These are phyloP conservation scores for Mycena galopus DNA, from an alignment of 768 basidiomycete species.

Conservation along the genomic window DNA sequence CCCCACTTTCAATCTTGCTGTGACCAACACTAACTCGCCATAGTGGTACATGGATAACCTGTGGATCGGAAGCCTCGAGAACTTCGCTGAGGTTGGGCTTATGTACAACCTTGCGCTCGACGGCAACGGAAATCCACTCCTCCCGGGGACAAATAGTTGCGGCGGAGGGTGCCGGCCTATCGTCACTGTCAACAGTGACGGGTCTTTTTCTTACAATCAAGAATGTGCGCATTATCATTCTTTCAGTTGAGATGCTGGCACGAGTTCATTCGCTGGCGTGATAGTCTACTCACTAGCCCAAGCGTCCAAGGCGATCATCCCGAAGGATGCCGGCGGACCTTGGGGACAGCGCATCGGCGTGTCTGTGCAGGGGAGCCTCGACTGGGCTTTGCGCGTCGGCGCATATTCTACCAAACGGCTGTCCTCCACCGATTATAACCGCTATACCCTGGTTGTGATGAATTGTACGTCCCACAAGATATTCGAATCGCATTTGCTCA, in stretches of 20 bases:
- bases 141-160: slow-evolving; percentile 76
- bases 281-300: slow-evolving; percentile 77
- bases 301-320: slow-evolving; percentile 80
- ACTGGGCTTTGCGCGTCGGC: slow-evolving; percentile 70
- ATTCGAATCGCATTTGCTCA: not conserved
- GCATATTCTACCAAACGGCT: slow-evolving; percentile 75
- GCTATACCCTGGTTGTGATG: slow-evolving; percentile 80
- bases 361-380: slow-evolving; percentile 66
- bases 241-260: not conserved
- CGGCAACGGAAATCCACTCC: slow-evolving; percentile 71
- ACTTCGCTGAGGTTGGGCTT: slow-evolving; percentile 57
- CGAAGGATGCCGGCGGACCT: slow-evolving; percentile 76
- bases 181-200: slow-evolving; percentile 75
- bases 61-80: slow-evolving; percentile 72
- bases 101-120: slow-evolving; percentile 86
- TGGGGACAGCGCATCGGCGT: slow-evolving; percentile 80
- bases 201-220: slow-evolving; percentile 75
- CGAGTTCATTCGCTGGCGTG: not conserved
- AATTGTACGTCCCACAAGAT: slow-evolving; percentile 63
- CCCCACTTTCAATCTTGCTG: slow-evolving; percentile 39
- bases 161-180: slow-evolving; percentile 75
- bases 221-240: slow-evolving; percentile 55
- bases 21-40: slow-evolving; percentile 13
- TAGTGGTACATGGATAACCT: slow-evolving; percentile 76
- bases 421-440: slow-evolving; percentile 66